Evolutionary conservation across 164 flowering plant genomes (phyloP), one percentile per base, ranked within the genome.

Genomic region (Vitis cinerea): DNA sequence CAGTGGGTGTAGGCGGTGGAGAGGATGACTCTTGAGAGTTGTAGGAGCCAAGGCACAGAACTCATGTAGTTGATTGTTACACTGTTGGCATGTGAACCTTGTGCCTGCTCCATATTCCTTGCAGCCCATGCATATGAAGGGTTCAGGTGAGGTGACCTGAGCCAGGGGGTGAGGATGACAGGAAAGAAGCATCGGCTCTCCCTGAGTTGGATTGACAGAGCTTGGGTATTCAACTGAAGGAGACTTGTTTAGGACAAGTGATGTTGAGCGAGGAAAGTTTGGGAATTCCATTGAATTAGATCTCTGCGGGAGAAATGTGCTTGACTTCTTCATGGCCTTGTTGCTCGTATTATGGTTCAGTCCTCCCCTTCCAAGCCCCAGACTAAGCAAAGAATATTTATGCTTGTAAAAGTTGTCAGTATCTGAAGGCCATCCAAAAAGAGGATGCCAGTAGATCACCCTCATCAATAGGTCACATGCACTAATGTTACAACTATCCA

Each of bases 71-170:
- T 91, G 86, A 67, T 77, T 85, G 64, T 91, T 80, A 59, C 97
- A 93, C 8, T 50, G 73, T n/a, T 23, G 82, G 81, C 98, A 93
- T 3, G 71, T 63, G 77, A 79, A 90, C 64, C 90, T 75, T 50
- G 57, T 73, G 54, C 97, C 97, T 1, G 95, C 86, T 13, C 97
- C 98, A 19, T 71, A 79, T 53, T 93, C 98, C 76, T 86, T 88
- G 86, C 98, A 93, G 44, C 90, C 92, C 59, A 63, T 63, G 80
- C 98, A 91, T 17, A 80, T 83, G 74, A 87, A 93, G 14, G 80
- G 80, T 27, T 86, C 83, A 2, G 85, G 80, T 44, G 66, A 64
- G 64, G 29, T 63, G 2, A 88, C 63, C 50, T 57, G 77, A 1
- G 61, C 49, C 1, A 90, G 71, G 2, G 81, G 83, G 74, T 92